These are phyloP conservation scores for Penicillium paradoxum DNA, from an alignment of 495 filamentous ascomycete genomes.

Conservation along the genomic window DNA sequence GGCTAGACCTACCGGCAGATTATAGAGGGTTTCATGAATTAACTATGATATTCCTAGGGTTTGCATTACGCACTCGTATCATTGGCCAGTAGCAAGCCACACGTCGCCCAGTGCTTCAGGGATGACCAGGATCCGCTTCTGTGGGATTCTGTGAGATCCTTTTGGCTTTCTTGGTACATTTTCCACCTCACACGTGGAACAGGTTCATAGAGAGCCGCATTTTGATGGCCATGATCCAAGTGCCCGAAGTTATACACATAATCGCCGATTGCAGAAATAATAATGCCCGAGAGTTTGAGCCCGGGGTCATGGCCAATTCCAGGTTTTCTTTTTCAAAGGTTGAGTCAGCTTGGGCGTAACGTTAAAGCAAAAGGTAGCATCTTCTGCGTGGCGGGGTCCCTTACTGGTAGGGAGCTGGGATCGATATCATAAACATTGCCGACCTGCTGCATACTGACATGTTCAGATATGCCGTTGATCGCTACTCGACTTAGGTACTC, in stretches of 20 bases:
- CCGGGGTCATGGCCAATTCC: background rate
- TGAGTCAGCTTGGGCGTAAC: constrained; percentile 5
- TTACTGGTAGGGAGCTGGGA: background rate
- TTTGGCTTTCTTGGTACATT: background rate
- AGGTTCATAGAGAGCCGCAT: background rate
- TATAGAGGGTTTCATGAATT: background rate
- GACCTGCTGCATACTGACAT: background rate
- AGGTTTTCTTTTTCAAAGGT: background rate
- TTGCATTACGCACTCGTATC: background rate
- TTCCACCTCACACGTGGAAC: background rate
- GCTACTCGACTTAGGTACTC: background rate
- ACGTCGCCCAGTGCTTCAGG: background rate
- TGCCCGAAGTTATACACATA: background rate
- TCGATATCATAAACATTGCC: background rate
- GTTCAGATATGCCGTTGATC: background rate
- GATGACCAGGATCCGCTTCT: background rate
- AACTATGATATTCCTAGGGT: background rate
- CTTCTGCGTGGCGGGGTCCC: background rate
- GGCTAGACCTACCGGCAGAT: background rate
- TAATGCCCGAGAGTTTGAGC: background rate
- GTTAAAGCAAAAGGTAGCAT: constrained; percentile 1
- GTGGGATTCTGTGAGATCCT: background rate
- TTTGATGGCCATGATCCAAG: background rate
- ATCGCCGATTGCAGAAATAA: background rate
- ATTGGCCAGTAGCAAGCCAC: background rate